Conservation (phyloP, 805 yeast species). For the Starmerella sirachaensis region DNA sequence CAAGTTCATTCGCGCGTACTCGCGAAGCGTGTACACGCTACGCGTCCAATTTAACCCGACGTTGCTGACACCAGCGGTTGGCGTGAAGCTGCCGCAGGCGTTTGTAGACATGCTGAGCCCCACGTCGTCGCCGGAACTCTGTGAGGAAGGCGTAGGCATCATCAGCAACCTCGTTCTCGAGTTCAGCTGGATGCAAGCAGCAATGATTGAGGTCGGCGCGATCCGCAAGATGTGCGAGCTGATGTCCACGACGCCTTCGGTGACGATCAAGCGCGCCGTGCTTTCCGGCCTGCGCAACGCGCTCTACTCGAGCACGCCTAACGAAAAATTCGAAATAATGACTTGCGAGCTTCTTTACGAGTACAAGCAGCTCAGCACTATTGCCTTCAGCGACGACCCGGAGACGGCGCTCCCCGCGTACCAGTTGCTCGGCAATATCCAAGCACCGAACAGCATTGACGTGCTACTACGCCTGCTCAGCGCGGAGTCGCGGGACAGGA, state of each 20-base stretch:
- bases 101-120: no score
- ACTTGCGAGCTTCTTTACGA: no score
- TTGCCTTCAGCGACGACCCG: constrained; percentile 2
- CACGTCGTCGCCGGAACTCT: no score
- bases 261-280: not conserved
- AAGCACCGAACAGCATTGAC: not conserved
- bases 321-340: no score
- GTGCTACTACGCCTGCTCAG: not conserved
- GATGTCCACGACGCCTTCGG: not conserved
- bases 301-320: no score
- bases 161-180: constrained; percentile 4
- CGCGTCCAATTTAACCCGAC: no score
- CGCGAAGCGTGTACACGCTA: constrained; percentile 3
- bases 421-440: constrained; percentile 2
- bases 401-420: constrained; percentile 3
- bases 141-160: constrained; percentile 3
- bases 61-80: no score
- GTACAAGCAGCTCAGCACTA: no score
- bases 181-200: constrained; percentile 3
- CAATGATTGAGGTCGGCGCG: not conserved
- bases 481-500: not conserved
- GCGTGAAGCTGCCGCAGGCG: no score
- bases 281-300: constrained; percentile 4
- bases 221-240: constrained; percentile 1
- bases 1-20: not conserved